phyloP scores from a whole-genome alignment of 495 filamentous ascomycete genomes.

The Penicillium ucsense region DNA sequence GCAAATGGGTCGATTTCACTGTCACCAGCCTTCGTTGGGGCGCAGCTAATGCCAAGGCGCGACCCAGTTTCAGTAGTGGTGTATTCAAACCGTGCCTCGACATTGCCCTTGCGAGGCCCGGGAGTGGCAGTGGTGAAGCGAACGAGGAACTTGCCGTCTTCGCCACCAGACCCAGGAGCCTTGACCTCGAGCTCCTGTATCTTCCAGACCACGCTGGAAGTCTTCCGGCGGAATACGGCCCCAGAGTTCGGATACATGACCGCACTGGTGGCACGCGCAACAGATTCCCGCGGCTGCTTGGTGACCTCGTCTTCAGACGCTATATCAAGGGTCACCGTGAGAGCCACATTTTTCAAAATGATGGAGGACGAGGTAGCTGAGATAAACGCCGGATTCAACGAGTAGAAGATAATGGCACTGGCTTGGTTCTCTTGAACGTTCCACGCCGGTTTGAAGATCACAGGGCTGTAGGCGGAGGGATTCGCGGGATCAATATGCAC shows the following conservation, averaged over 20 bases:
- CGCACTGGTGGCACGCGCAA: conserved; percentile 33
- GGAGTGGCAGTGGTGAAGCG: conserved; percentile 68
- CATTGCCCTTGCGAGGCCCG: conserved; percentile 62
- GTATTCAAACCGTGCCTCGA: conserved; percentile 79
- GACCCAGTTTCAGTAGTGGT: conserved; percentile 42
- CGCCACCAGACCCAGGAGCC: conserved; percentile 17
- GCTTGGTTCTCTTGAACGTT: conserved; percentile 73
- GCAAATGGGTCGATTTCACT: conserved; percentile 56
- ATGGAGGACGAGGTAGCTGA: conserved; percentile 38
- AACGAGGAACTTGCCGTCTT: conserved; percentile 63
- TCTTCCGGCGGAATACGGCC: conserved; percentile 72
- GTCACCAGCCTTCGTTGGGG: conserved; percentile 16
- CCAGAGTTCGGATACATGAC: conserved; percentile 40
- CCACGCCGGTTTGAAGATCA: conserved; percentile 74
- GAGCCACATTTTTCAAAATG: conserved; percentile 67
- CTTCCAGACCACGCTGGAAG: conserved; percentile 80
- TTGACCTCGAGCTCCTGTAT: conserved; percentile 67
- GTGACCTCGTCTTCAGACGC: conserved; percentile 28
- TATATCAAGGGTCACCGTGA: conserved; percentile 68
- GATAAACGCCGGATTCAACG: conserved; percentile 64
- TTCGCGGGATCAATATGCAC: conserved; percentile 64
- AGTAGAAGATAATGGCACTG: conserved; percentile 75
- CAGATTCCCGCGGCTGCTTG: conserved; percentile 34
- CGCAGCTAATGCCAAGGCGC: conserved; percentile 50
- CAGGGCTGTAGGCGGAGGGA: conserved; percentile 58